Evolutionary conservation across 352 stramenopile genomes (phyloP).

Genomic region (Phytophthora megakarya): DNA sequence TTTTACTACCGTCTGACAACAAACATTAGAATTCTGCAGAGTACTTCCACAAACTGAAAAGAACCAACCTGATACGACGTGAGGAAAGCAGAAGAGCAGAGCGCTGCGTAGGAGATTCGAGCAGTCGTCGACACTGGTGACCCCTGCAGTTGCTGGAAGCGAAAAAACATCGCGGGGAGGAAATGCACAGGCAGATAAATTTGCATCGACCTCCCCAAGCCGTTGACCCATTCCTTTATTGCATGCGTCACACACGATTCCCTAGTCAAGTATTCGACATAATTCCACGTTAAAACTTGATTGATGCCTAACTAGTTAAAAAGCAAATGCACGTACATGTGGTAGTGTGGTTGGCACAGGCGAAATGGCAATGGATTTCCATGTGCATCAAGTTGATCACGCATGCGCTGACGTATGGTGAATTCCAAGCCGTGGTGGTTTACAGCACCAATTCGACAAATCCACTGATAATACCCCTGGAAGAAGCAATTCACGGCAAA

Average conservation of each 20-base stretch:
- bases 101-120: slow-evolving; percentile 62
- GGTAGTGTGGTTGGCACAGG: slow-evolving; percentile 84
- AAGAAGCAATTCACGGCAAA: not conserved
- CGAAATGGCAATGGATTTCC: slow-evolving; percentile 61
- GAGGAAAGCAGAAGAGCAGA: slow-evolving; percentile 83
- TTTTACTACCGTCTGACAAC: slow-evolving; percentile 68
- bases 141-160: slow-evolving; percentile 59
- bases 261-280: slow-evolving; percentile 35
- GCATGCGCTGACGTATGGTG: slow-evolving; percentile 62
- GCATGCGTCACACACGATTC: slow-evolving; percentile 84
- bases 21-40: not conserved
- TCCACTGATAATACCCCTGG: slow-evolving; percentile 87
- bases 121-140: slow-evolving; percentile 53
- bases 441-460: slow-evolving; percentile 71
- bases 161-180: slow-evolving; percentile 77
- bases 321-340: slow-evolving; percentile 69
- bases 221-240: slow-evolving; percentile 77
- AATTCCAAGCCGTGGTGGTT: slow-evolving; percentile 79
- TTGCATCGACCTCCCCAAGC: slow-evolving; percentile 69
- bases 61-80: slow-evolving; percentile 76
- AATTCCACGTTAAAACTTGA: too few species aligned
- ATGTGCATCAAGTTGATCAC: slow-evolving; percentile 46
- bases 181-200: slow-evolving; percentile 86
- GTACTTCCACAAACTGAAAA: not conserved
- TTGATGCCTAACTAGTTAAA: too few species aligned